These are phyloP conservation scores for Onygenales sp. DNA, from an alignment of 2,329 filamentous ascomycete species.

Conservation along the genomic window DNA sequence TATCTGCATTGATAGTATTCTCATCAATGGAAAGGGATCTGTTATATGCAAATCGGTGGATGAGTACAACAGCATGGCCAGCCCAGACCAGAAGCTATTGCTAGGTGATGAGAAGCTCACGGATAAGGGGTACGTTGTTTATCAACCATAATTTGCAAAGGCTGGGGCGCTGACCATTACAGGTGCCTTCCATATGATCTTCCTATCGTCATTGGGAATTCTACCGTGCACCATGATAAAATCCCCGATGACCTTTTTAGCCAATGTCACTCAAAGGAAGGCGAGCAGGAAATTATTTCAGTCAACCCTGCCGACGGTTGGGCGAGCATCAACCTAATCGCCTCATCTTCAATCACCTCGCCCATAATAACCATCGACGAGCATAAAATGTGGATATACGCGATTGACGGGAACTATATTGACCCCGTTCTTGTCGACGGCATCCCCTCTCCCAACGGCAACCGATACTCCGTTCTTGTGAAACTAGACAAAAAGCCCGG, in stretches of 20 bases:
- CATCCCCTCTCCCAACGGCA: conserved; percentile 25
- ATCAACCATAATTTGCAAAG: background rate
- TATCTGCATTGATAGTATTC: conserved; percentile 49
- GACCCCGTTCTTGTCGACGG: conserved; percentile 29
- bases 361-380: conserved; percentile 34
- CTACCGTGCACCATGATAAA: conserved; percentile 14
- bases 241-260: conserved; percentile 17
- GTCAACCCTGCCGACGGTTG: conserved; percentile 26
- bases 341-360: conserved; percentile 21
- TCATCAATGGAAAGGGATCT: conserved; percentile 52
- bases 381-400: conserved; percentile 36
- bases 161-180: background rate
- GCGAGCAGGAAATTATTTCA: conserved; percentile 18
- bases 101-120: conserved; percentile 17
- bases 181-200: conserved; percentile 4
- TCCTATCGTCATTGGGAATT: conserved; percentile 9
- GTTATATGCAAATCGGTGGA: conserved; percentile 42
- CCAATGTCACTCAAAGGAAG: conserved; percentile 16
- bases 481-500: conserved; percentile 29
- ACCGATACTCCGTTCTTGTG: conserved; percentile 33
- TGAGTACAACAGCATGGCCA: conserved; percentile 28
- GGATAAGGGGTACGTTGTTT: conserved; percentile 22
- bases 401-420: conserved; percentile 35
- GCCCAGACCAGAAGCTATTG: conserved; percentile 13
- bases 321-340: conserved; percentile 31